Conservation (phyloP, 2,329 filamentous ascomycete genomes). For the Purpureocillium takamizusanense region DNA sequence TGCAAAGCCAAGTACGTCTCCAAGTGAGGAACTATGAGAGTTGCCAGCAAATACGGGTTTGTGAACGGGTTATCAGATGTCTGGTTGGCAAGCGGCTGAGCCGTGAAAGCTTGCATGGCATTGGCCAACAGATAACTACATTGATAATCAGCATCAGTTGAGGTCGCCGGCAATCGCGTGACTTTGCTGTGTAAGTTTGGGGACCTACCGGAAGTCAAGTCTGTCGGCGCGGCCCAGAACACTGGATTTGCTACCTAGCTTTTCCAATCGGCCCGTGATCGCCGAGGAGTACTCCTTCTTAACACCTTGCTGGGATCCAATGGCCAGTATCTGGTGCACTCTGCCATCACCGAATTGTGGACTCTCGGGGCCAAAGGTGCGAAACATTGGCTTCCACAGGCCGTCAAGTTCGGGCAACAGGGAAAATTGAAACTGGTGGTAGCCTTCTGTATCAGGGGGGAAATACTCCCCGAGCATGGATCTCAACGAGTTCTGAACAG, state of each 20-base stretch:
- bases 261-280: slow-evolving; percentile 44
- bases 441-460: slow-evolving; percentile 35
- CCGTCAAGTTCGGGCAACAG: slow-evolving; percentile 38
- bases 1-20: slow-evolving; percentile 50
- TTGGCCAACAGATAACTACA: slow-evolving; percentile 51
- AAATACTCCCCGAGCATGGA: slow-evolving; percentile 42
- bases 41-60: slow-evolving; percentile 45
- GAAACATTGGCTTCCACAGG: slow-evolving; percentile 45
- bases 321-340: slow-evolving; percentile 50
- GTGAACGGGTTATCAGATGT: slow-evolving; percentile 44
- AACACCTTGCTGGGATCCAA: slow-evolving; percentile 48
- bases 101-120: slow-evolving; percentile 49
- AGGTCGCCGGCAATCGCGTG: background rate
- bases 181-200: background rate
- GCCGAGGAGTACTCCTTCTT: slow-evolving; percentile 37
- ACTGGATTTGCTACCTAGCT: slow-evolving; percentile 39
- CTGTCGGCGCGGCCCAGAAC: slow-evolving; percentile 43
- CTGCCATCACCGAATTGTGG: slow-evolving; percentile 21
- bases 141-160: background rate
- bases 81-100: slow-evolving; percentile 40
- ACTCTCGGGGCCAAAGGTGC: slow-evolving; percentile 20
- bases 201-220: slow-evolving; percentile 47
- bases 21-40: slow-evolving; percentile 49
- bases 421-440: slow-evolving; percentile 38
- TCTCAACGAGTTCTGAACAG: slow-evolving; percentile 48